These are phyloP conservation scores for Zalaria sp. DNA, from an alignment of 2,329 filamentous ascomycete genomes.

Conservation along the genomic window DNA sequence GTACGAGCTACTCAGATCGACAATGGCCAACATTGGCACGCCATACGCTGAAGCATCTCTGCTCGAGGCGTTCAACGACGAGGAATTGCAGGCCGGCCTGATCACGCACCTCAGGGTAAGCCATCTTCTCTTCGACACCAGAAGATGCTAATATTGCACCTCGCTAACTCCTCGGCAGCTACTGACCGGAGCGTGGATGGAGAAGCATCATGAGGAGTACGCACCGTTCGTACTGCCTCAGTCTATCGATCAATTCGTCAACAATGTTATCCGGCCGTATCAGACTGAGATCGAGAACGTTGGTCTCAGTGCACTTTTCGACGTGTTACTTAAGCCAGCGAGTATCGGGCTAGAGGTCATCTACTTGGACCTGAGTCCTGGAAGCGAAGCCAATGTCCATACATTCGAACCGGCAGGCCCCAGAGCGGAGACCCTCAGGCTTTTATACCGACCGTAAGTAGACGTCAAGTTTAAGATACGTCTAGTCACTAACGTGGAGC, in stretches of 20 bases:
- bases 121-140: constrained; percentile 7
- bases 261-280: constrained; percentile 55
- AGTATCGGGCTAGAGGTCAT: constrained; percentile 73
- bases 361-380: constrained; percentile 77
- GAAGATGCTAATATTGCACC: constrained; percentile 4
- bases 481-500: constrained; percentile 10
- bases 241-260: constrained; percentile 53
- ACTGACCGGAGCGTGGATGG: constrained; percentile 74
- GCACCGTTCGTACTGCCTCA: constrained; percentile 54
- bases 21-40: constrained; percentile 30
- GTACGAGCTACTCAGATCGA: constrained; percentile 49
- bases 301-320: constrained; percentile 63
- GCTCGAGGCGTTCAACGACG: constrained; percentile 59
- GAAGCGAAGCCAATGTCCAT: constrained; percentile 60
- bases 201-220: constrained; percentile 55
- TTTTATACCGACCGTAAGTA: constrained; percentile 52
- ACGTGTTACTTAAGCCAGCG: constrained; percentile 65
- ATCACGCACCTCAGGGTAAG: constrained; percentile 65
- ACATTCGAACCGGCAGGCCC: constrained; percentile 38
- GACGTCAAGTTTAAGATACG: neutral
- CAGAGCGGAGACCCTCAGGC: constrained; percentile 30
- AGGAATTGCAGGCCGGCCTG: constrained; percentile 47
- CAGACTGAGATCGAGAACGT: constrained; percentile 81
- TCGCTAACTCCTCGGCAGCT: constrained; percentile 35
- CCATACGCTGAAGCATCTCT: constrained; percentile 35